Conservation (phyloP, 805 yeast species). For the Kodamaea fukazawae region DNA sequence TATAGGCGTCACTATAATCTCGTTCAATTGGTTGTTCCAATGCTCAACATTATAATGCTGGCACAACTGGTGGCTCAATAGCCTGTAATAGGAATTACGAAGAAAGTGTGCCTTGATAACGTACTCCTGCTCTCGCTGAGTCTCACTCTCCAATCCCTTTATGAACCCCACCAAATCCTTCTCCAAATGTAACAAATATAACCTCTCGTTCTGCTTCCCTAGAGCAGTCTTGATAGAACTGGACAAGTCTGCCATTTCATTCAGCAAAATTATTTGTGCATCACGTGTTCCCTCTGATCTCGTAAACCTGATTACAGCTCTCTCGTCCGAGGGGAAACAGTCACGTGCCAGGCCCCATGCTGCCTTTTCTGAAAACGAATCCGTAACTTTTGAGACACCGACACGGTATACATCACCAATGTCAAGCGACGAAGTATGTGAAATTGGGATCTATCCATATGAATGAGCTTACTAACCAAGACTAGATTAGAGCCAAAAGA, state of each 20-base stretch:
- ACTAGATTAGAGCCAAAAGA: slow-evolving; percentile 49
- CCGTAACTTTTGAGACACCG: too few species aligned
- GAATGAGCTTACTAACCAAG: slow-evolving; percentile 1
- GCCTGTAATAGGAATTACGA: slow-evolving; percentile 66
- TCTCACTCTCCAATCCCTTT: slow-evolving; percentile 6
- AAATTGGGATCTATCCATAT: background rate
- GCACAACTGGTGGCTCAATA: slow-evolving; percentile 68
- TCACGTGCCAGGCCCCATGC: too few species aligned
- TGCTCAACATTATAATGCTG: slow-evolving; percentile 65
- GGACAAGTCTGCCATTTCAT: slow-evolving; percentile 16
- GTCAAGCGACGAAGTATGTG: slow-evolving; percentile 29
- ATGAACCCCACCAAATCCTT: slow-evolving; percentile 19
- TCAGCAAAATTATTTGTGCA: background rate
- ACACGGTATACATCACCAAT: too few species aligned
- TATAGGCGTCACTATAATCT: slow-evolving; percentile 20
- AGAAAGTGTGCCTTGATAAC: slow-evolving; percentile 28
- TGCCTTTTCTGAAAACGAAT: too few species aligned
- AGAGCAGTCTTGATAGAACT: slow-evolving; percentile 18
- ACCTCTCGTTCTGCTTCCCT: slow-evolving; percentile 20
- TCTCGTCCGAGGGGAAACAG: too few species aligned
- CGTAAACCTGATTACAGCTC: too few species aligned
- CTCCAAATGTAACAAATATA: slow-evolving; percentile 21
- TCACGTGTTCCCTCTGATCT: slow-evolving; percentile 2
- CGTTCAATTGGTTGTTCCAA: slow-evolving; percentile 22
- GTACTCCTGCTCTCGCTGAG: background rate